A percentile compares a stretch with the other conserved stretches of the same genome.
These are phyloP conservation scores for Nemania sp. DNA, from an alignment of 2,329 filamentous ascomycete species.

Conservation along the genomic window DNA sequence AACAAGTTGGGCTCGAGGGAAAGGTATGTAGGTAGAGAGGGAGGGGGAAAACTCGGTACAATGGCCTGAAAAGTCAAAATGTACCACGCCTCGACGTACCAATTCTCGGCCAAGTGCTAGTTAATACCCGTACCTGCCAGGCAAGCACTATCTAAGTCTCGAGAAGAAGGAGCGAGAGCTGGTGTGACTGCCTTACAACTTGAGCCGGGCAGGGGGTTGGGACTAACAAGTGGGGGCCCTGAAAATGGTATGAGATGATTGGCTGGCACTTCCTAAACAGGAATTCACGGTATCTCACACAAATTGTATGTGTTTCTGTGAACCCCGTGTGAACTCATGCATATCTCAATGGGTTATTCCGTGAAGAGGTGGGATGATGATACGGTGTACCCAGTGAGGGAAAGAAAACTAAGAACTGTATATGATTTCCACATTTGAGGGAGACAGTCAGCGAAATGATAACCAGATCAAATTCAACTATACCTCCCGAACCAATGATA, in stretches of 20 bases:
- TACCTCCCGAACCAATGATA: neutral
- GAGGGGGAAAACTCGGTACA: neutral
- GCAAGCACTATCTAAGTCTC: conserved; percentile 44
- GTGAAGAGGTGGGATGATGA: neutral
- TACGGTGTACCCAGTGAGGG: neutral
- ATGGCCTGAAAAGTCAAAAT: conserved; percentile 10
- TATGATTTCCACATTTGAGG: neutral
- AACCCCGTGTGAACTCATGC: conserved; percentile 36
- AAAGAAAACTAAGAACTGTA: neutral
- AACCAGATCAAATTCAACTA: too few relatives aligned
- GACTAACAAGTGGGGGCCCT: conserved; percentile 34
- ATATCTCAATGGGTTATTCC: neutral
- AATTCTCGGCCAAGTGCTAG: conserved; percentile 39
- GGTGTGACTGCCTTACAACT: conserved; percentile 23
- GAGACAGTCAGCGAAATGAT: neutral
- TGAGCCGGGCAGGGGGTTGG: conserved; percentile 20
- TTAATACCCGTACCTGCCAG: conserved; percentile 24
- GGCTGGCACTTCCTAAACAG: conserved; percentile 39
- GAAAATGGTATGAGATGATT: conserved; percentile 36
- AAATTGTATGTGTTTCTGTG: conserved; percentile 42
- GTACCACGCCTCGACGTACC: conserved; percentile 15
- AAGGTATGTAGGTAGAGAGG: neutral
- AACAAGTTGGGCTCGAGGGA: too few relatives aligned
- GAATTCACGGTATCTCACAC: conserved; percentile 43
- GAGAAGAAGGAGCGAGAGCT: conserved; percentile 35